Percentiles rank a stretch among this genome's conserved stretches.
Conservation (phyloP, 805 yeast genomes). For the Ogataea pilisensis region DNA sequence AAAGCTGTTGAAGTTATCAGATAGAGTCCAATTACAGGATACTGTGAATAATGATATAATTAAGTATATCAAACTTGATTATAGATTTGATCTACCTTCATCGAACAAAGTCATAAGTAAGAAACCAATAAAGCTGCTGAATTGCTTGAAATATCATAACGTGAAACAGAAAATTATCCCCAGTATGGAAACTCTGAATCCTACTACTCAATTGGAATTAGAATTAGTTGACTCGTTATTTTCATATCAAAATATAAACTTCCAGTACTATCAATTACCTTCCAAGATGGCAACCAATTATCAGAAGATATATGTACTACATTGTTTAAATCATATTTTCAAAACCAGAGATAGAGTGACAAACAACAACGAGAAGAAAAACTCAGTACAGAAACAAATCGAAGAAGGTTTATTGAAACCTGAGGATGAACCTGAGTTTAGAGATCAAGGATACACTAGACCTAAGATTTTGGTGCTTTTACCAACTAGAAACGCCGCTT, state of each 20-base stretch:
- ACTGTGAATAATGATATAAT: conserved; percentile 24
- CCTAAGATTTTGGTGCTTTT: conserved; percentile 80
- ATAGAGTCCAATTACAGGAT: conserved; percentile 7
- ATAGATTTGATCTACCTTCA: conserved; percentile 18
- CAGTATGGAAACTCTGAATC: conserved; percentile 27
- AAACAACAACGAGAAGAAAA: conserved; percentile 65
- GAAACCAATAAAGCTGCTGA: conserved; percentile 7
- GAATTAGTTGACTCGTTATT: conserved; percentile 60
- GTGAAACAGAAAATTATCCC: conserved; percentile 46
- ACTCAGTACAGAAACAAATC: conserved; percentile 31
- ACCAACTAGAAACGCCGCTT: conserved; percentile 81
- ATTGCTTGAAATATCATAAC: conserved; percentile 31
- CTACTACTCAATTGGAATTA: conserved; percentile 41
- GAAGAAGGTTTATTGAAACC: conserved; percentile 33
- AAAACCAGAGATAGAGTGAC: conserved; percentile 85
- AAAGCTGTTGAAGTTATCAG: conserved; percentile 18
- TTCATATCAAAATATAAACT: conserved; percentile 66
- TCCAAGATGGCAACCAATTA: conserved; percentile 35
- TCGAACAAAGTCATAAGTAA: conserved; percentile 1
- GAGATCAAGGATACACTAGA: conserved; percentile 95
- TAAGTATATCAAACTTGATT: conserved; percentile 33
- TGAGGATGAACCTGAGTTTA: conserved; percentile 49
- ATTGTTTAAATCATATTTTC: conserved; percentile 74
- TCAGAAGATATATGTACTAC: conserved; percentile 62
- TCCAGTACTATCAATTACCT: conserved; percentile 48